Percentiles rank a stretch among this genome's conserved stretches.
phyloP scores from a whole-genome alignment of 345 rosid species.

The Eucalyptus urophylla region DNA sequence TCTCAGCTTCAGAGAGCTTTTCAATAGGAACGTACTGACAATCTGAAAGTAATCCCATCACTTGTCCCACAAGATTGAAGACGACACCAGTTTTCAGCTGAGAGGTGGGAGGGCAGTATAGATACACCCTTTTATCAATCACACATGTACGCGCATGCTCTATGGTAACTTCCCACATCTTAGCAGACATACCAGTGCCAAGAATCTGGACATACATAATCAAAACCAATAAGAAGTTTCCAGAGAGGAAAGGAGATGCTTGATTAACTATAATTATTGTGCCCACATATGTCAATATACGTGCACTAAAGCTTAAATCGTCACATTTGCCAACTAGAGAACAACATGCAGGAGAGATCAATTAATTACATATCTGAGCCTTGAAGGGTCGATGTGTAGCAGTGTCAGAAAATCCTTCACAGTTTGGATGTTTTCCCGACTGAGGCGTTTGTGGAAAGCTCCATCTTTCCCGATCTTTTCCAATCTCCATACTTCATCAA shows the following conservation, averaged over 20 bases:
- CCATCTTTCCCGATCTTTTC: constrained; percentile 99
- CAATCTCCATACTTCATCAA: constrained; percentile 94
- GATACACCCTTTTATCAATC: constrained; percentile 53
- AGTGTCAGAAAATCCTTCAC: constrained; percentile 82
- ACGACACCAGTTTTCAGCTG: constrained; percentile 72
- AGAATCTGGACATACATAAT: constrained; percentile 46
- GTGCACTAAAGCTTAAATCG: not conserved
- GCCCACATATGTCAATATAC: not conserved
- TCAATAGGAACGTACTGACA: constrained; percentile 50
- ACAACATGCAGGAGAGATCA: not conserved
- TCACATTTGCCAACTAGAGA: not conserved
- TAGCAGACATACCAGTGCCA: constrained; percentile 97
- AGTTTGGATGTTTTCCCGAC: constrained; percentile 50
- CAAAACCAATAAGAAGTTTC: not conserved
- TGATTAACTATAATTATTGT: not conserved
- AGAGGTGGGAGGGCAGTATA: constrained; percentile 44
- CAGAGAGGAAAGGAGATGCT: not conserved
- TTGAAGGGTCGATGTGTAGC: constrained; percentile 50
- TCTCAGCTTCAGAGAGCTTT: constrained; percentile 71
- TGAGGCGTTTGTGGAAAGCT: constrained; percentile 85
- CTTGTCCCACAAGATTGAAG: constrained; percentile 88
- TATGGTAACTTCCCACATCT: constrained; percentile 94
- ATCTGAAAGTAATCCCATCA: constrained; percentile 64
- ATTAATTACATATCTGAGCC: constrained; percentile 62
- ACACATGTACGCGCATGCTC: constrained; percentile 85